Evolutionary conservation across 306 rosid genomes (phyloP), one percentile per base, ranked within the genome.

Genomic region (Fagus crenata): DNA sequence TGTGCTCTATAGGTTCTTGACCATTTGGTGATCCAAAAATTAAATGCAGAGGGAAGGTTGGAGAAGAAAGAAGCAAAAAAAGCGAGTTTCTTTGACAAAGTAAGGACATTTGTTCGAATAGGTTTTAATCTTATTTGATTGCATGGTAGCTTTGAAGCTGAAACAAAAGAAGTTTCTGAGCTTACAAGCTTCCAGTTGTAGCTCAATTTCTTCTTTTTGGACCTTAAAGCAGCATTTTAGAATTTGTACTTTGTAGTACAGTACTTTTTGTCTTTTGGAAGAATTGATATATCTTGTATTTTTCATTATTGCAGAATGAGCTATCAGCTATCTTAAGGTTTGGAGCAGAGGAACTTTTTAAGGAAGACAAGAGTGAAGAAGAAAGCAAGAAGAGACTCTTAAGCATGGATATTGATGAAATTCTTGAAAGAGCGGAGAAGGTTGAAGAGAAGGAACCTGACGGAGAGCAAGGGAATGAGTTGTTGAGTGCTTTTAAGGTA

Each of bases 391-490:
- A 93, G 81, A 80, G 89, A 63, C 97, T 96, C 61, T 80, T 89
- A 82, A 84, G 96, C 81, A 81, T 96, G 99, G 96, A 96, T 86
- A 96, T 96, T 76, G 99, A 96, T 77, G 99, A 96, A 85, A 96
- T 96, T 89, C 99, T 96, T 84, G 99, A 92, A 88, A 96, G 98
- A 82, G 99, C 99, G 5, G 99, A 96, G 86, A 89, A 93, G 88
- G 99, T 96, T 75, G 99, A 96, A 85, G 97, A 91, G 84, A 96
- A 90, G 85, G 93, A 88, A 73, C 85, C 83, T 46, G 89, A 76
- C 12, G 93, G 76, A 76, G 97, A 96, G 88, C 78, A 90, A 72
- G 98, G 87, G 32, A 33, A 90, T 58, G 99, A 93, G 81, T 85
- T 96, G 82, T 83, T 96, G 80, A 78, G 99, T 85, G 99, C 97